Evolutionary conservation across 1,284 basidiomycete genomes (phyloP).

Genomic region (Tylopilus sp.): DNA sequence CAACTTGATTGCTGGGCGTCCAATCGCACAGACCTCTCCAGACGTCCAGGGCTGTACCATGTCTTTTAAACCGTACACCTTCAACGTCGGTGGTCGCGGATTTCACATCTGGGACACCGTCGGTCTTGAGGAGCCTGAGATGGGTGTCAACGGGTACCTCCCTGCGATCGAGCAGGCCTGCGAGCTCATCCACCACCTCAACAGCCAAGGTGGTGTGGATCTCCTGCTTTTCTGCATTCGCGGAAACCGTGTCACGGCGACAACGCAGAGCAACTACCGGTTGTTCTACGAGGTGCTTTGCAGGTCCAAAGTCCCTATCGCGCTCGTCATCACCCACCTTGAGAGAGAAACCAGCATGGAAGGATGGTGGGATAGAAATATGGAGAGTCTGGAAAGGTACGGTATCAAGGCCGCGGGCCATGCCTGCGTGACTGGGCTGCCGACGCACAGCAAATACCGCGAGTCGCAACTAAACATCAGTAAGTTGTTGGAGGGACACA

Average conservation of each 20-base stretch:
- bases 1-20: constrained; percentile 42
- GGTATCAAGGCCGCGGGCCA: constrained; percentile 39
- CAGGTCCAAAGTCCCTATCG: constrained; percentile 46
- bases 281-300: constrained; percentile 51
- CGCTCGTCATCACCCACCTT: constrained; percentile 50
- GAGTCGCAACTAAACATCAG: constrained; percentile 35
- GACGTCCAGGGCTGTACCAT: constrained; percentile 43
- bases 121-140: constrained; percentile 50
- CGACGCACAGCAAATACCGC: constrained; percentile 37
- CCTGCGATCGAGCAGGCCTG: constrained; percentile 49
- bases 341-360: constrained; percentile 48
- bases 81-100: constrained; percentile 22
- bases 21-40: constrained; percentile 36
- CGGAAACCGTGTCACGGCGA: constrained; percentile 45
- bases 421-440: constrained; percentile 44
- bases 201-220: constrained; percentile 43
- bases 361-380: constrained; percentile 44
- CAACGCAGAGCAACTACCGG: constrained; percentile 48
- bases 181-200: constrained; percentile 45
- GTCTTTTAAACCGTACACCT: constrained; percentile 37
- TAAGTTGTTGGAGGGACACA: constrained; percentile 25
- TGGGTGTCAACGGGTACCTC: constrained; percentile 37
- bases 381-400: constrained; percentile 28
- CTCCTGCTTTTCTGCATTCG: constrained; percentile 53
- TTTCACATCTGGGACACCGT: constrained; percentile 51